These are phyloP conservation scores for Flueggea neowawraea DNA, from an alignment of 441 rosid species.

Conservation along the genomic window DNA sequence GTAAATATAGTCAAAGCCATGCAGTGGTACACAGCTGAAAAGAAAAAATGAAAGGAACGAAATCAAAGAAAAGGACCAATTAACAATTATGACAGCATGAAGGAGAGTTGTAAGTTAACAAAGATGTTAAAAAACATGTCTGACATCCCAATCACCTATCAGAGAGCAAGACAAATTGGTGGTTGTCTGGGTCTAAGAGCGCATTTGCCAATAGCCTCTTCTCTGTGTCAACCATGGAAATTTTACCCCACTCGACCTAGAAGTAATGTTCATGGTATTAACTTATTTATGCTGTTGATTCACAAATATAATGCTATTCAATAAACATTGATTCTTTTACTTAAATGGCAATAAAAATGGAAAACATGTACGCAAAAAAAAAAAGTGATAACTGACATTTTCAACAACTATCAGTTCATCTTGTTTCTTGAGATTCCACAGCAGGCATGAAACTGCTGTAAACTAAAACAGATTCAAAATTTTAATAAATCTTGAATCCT, in stretches of 20 bases:
- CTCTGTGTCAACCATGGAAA: conserved; percentile 95
- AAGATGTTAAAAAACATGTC: background rate
- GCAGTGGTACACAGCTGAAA: conserved; percentile 78
- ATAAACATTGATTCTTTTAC: background rate
- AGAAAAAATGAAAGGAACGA: conserved; percentile 3
- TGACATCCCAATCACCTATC: conserved; percentile 45
- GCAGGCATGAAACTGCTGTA: too few species aligned
- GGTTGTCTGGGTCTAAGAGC: conserved; percentile 75
- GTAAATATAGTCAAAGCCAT: conserved; percentile 61
- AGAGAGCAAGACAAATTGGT: conserved; percentile 86
- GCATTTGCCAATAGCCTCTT: conserved; percentile 73
- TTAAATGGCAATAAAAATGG: too few species aligned
- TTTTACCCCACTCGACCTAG: conserved; percentile 87
- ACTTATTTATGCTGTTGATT: background rate
- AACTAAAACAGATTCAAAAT: too few species aligned
- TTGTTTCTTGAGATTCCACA: too few species aligned
- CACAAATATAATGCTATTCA: background rate
- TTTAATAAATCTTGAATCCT: too few species aligned
- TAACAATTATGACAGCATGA: conserved; percentile 3
- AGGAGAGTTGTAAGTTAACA: too few species aligned
- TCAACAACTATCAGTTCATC: too few species aligned
- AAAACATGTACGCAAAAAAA: too few species aligned
- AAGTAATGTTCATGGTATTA: conserved; percentile 4
- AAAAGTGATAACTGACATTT: too few species aligned
- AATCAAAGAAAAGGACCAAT: background rate